Evolutionary conservation across 2,329 filamentous ascomycete species (phyloP).

Genomic region (Sporothrix protearum): DNA sequence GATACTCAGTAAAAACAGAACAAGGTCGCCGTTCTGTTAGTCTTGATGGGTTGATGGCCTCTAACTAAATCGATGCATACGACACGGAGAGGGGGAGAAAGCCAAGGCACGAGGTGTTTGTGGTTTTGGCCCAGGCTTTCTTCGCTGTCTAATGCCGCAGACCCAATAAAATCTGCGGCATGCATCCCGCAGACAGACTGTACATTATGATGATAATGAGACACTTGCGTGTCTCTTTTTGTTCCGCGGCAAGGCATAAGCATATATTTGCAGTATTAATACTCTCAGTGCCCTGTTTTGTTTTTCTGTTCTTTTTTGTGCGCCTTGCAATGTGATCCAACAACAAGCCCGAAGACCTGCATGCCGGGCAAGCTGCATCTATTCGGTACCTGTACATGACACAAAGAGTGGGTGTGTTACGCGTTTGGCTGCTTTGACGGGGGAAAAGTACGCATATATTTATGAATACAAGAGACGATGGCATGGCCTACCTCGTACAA

Average conservation of each 20-base stretch:
- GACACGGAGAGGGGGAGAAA: background rate
- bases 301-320: background rate
- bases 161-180: background rate
- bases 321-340: constrained; percentile 7
- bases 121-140: background rate
- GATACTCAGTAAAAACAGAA: background rate
- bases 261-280: background rate
- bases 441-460: background rate
- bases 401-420: background rate
- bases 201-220: constrained; percentile 1
- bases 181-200: background rate
- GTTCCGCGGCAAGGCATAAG: background rate
- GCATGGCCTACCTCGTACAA: background rate
- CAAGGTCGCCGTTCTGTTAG: background rate
- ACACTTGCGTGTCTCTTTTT: background rate
- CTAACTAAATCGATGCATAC: background rate
- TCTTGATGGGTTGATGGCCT: background rate
- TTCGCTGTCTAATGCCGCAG: background rate
- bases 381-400: background rate
- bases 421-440: background rate
- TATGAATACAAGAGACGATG: background rate
- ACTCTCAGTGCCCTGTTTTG: background rate
- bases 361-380: background rate
- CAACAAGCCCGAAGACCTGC: background rate
- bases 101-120: background rate